Evolutionary conservation across 2,329 filamentous ascomycete species (phyloP).

Genomic region (Aspergillus vadensis): DNA sequence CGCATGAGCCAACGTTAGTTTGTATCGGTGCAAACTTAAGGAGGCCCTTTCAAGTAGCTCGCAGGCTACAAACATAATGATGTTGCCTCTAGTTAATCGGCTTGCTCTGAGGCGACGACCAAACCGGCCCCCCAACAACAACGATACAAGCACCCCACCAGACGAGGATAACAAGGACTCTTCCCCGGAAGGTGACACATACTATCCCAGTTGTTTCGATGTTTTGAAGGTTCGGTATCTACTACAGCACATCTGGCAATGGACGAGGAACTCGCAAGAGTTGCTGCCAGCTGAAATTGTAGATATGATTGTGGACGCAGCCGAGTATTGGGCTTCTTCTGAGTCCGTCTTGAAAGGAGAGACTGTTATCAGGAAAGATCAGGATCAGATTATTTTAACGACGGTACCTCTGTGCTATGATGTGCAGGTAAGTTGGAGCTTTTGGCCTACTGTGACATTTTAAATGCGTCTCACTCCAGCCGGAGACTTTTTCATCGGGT

Average conservation of each 20-base stretch:
- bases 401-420: slow-evolving; percentile 42
- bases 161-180: neutral
- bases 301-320: slow-evolving; percentile 43
- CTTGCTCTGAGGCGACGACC: neutral
- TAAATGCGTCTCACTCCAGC: neutral
- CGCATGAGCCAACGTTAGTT: too few relatives aligned
- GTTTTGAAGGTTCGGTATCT: slow-evolving; percentile 37
- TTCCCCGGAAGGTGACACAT: slow-evolving; percentile 14
- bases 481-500: neutral
- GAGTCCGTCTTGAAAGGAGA: slow-evolving; percentile 22
- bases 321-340: slow-evolving; percentile 38
- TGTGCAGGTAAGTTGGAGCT: slow-evolving; percentile 20
- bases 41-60: neutral
- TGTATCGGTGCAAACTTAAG: too few relatives aligned
- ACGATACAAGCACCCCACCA: neutral
- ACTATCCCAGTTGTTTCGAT: slow-evolving; percentile 34
- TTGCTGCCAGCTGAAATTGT: slow-evolving; percentile 40
- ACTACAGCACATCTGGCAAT: slow-evolving; percentile 24
- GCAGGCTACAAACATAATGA: neutral
- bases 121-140: neutral
- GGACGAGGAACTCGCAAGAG: slow-evolving; percentile 24
- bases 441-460: slow-evolving; percentile 2
- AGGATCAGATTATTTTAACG: slow-evolving; percentile 37
- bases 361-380: slow-evolving; percentile 33
- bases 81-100: slow-evolving; percentile 2